Conservation (phyloP, 768 basidiomycete species). For the Myochromella boudieri region DNA sequence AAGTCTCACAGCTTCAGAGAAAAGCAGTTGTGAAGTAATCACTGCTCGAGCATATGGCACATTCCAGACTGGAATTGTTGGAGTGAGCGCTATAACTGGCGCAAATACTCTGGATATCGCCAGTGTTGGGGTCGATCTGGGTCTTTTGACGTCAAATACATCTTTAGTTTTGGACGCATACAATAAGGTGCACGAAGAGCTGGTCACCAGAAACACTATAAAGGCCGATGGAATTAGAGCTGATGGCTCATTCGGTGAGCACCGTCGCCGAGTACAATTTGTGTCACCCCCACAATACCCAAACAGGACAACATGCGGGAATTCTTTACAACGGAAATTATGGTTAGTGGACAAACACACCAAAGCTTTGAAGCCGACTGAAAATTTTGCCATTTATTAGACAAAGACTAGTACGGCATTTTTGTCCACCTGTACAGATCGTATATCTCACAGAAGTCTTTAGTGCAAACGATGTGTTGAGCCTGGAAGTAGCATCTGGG, state of each 20-base stretch:
- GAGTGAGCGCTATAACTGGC: conserved; percentile 53
- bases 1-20: conserved; percentile 40
- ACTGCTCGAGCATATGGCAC: conserved; percentile 47
- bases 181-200: conserved; percentile 47
- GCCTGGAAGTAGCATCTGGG: conserved; percentile 58
- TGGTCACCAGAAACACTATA: conserved; percentile 45
- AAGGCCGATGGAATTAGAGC: conserved; percentile 61
- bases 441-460: not conserved
- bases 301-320: conserved; percentile 54
- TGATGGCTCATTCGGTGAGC: conserved; percentile 47
- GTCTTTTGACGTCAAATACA: conserved; percentile 38
- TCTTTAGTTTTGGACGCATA: conserved; percentile 51
- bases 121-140: conserved; percentile 57
- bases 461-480: conserved; percentile 63
- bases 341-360: conserved; percentile 30
- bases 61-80: conserved; percentile 26
- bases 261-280: not conserved
- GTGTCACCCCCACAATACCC: not conserved
- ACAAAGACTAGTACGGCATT: conserved; percentile 42
- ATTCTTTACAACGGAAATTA: conserved; percentile 77
- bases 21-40: conserved; percentile 48
- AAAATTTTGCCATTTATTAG: conserved; percentile 23
- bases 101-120: conserved; percentile 69
- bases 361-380: not conserved
- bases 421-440: not conserved